These are phyloP conservation scores for Fraxinus platypoda DNA, from an alignment of 305 asterid genomes.

Conservation along the genomic window DNA sequence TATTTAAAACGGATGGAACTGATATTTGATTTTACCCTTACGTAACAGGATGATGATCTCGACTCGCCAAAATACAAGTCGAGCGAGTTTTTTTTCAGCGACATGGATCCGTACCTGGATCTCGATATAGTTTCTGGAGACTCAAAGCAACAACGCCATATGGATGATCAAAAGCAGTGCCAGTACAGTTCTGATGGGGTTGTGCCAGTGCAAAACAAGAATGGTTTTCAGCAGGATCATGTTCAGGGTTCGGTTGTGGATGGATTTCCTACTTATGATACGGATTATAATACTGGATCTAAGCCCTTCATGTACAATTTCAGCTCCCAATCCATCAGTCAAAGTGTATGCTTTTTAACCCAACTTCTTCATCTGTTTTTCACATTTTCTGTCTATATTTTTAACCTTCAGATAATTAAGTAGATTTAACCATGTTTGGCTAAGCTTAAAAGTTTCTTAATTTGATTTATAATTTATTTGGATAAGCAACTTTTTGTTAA, in stretches of 20 bases:
- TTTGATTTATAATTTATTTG: not conserved
- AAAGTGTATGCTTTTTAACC: conserved; percentile 48
- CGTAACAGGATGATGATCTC: not conserved
- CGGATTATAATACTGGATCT: conserved; percentile 47
- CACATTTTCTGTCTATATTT: not conserved
- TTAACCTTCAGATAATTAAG: not conserved
- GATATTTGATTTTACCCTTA: not conserved
- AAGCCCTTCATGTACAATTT: conserved; percentile 70
- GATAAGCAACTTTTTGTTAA: not conserved
- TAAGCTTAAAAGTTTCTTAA: not conserved
- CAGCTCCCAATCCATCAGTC: conserved; percentile 69
- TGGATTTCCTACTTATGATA: conserved; percentile 66
- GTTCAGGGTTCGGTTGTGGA: conserved; percentile 61
- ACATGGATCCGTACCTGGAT: conserved; percentile 65
- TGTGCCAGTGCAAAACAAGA: conserved; percentile 57
- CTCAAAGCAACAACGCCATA: conserved; percentile 27
- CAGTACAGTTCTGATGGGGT: conserved; percentile 59
- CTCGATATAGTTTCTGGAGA: conserved; percentile 55
- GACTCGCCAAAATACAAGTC: conserved; percentile 38
- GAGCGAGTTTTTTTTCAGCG: conserved; percentile 51
- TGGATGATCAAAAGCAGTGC: conserved; percentile 21
- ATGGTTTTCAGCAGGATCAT: conserved; percentile 35
- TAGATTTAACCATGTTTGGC: not conserved
- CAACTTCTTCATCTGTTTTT: not conserved
- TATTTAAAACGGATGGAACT: not conserved